A percentile compares a stretch with the other conserved stretches of the same genome.
These are phyloP conservation scores for Sicyos baderoa DNA, from an alignment of 306 rosid genomes.

Conservation along the genomic window DNA sequence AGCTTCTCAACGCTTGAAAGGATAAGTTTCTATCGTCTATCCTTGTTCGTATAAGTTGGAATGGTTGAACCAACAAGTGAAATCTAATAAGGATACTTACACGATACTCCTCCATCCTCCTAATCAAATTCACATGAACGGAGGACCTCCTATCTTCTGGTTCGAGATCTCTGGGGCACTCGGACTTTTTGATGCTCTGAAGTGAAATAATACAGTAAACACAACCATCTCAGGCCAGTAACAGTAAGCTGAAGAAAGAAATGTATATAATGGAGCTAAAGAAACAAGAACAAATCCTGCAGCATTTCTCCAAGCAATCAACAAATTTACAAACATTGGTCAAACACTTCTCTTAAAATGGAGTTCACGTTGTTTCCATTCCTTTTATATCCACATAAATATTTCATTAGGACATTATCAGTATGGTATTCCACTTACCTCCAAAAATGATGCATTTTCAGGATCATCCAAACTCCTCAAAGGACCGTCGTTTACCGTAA, in stretches of 20 bases:
- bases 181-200: constrained; percentile 87
- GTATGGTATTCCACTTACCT: constrained; percentile 38
- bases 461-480: constrained; percentile 96
- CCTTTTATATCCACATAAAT: background rate
- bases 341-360: background rate
- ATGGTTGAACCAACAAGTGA: background rate
- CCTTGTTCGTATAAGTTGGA: background rate
- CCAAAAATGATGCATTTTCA: constrained; percentile 80
- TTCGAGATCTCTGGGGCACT: constrained; percentile 92
- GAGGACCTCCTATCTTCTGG: constrained; percentile 69
- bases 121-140: constrained; percentile 75
- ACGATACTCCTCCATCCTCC: constrained; percentile 70
- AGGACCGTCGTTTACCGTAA: constrained; percentile 83
- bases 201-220: constrained; percentile 16
- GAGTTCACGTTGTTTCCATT: background rate
- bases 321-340: background rate
- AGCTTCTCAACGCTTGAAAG: background rate
- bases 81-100: constrained; percentile 44
- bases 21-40: background rate
- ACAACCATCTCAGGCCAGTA: background rate
- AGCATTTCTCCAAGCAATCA: background rate
- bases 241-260: background rate
- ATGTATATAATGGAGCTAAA: background rate
- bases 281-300: background rate
- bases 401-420: background rate